Evolutionary conservation across 331 rosid genomes (phyloP), one percentile per base, ranked within the genome.

Genomic region (Rhamnella rubrinervis): DNA sequence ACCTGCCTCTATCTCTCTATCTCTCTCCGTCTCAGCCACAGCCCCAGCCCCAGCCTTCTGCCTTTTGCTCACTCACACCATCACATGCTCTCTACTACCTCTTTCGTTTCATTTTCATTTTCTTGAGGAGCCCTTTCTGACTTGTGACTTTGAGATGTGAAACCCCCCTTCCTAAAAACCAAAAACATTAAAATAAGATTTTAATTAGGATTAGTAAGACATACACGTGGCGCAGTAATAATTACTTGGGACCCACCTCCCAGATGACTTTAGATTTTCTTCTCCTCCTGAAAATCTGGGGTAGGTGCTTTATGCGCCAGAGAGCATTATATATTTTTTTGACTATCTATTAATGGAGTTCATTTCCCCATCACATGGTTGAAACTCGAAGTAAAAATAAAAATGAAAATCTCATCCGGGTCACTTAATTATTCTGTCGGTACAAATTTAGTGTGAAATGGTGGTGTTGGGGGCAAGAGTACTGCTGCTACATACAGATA

Each of bases 41-140:
- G 44, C 55, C 61, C 23, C 63, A 20, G 65, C 78, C 16, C 41
- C 52, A 61, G 70, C 55, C 71, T 73, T 58, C 21, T 60, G 35
- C 35, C 35, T 4, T 31, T 31, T 4, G 35, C 35, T 0, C 35
- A 31, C 35, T 47, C 68, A 64, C 78, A 74, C 82, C 75, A 41
- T 81, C 85, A 71, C 80, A 70, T 73, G 73, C 87, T 84, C 64
- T 72, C 74, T 39, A 18, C 66, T 57, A 18, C 38, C 44, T 65
- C 7, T 8, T 14, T 16, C 35, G 12, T 15, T 47, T 31, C 66
- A 67, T 55, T 37, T 47, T 31, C 66, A 62, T 55, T 37, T 40
- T 50, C 20, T 35, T 63, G 61, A 62, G 65, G 70, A 58, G 62
- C 58, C 63, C 41, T 72, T 65, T 78, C 79, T 64, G 67, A 31